phyloP scores from a whole-genome alignment of 768 basidiomycete species.

The Termitomyces sp. region DNA sequence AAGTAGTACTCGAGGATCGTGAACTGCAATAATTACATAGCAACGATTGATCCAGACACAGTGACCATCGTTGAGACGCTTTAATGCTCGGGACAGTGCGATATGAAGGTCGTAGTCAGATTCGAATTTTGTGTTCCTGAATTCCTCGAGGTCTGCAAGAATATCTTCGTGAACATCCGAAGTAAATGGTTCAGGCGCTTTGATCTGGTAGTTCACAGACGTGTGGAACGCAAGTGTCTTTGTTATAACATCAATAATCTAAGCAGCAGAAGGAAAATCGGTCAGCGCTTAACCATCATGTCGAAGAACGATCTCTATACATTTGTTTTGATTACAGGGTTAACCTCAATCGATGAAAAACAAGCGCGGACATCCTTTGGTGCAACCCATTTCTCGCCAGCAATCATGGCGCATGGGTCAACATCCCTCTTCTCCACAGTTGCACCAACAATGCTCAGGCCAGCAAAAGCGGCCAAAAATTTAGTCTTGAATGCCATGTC shows the following conservation, averaged over 20 bases:
- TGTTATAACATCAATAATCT: slow-evolving; percentile 57
- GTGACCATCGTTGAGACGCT: slow-evolving; percentile 57
- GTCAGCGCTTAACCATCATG: neutral
- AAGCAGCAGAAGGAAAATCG: neutral
- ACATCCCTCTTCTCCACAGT: slow-evolving; percentile 2
- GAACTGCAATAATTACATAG: slow-evolving; percentile 38
- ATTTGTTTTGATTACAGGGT: slow-evolving; percentile 45
- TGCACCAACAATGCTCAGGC: slow-evolving; percentile 8
- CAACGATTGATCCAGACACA: slow-evolving; percentile 53
- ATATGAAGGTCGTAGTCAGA: slow-evolving; percentile 56
- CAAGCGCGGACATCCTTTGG: slow-evolving; percentile 51
- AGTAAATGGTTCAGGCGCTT: slow-evolving; percentile 50
- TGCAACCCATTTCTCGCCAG: slow-evolving; percentile 52
- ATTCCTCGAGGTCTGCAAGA: slow-evolving; percentile 44
- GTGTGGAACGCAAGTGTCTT: slow-evolving; percentile 60
- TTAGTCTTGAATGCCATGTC: slow-evolving; percentile 7
- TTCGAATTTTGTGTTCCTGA: slow-evolving; percentile 36
- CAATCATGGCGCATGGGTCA: slow-evolving; percentile 52
- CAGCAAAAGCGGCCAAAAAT: slow-evolving; percentile 8
- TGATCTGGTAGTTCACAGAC: slow-evolving; percentile 56
- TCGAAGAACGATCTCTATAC: slow-evolving; percentile 26
- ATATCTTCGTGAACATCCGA: slow-evolving; percentile 57
- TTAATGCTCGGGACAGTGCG: slow-evolving; percentile 50
- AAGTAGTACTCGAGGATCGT: neutral
- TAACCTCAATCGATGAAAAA: slow-evolving; percentile 44